Conservation (phyloP, 176 grass and related monocot genomes). For the Pharus latifolius region DNA sequence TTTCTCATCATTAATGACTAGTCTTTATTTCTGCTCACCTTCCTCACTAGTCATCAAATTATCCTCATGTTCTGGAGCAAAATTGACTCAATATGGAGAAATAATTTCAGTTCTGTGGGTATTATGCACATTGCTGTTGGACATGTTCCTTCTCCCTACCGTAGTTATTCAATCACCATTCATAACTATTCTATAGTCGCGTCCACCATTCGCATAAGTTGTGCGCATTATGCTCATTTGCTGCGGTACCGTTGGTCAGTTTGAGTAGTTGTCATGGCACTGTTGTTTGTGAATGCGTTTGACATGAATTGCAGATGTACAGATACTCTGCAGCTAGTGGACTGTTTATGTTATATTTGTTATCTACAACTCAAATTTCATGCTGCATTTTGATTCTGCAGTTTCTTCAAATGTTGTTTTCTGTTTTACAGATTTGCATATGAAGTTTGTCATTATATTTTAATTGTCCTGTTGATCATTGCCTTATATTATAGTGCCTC, state of each 20-base stretch:
- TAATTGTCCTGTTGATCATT: background rate
- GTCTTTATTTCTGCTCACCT: background rate
- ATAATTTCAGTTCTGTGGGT: too few species aligned
- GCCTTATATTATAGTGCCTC: background rate
- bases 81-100: background rate
- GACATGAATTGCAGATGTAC: background rate
- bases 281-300: background rate
- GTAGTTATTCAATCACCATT: too few species aligned
- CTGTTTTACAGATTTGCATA: background rate
- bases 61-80: background rate
- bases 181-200: too few species aligned
- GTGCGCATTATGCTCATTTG: background rate
- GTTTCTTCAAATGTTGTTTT: background rate
- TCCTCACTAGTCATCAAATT: background rate
- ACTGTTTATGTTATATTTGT: background rate
- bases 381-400: background rate
- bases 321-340: background rate
- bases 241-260: background rate
- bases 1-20: background rate
- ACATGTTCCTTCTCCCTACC: too few species aligned
- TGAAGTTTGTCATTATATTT: background rate
- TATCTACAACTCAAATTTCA: background rate
- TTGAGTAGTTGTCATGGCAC: background rate
- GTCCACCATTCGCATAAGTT: too few species aligned
- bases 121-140: too few species aligned